Evolutionary conservation across 2,329 filamentous ascomycete species (phyloP), one percentile per base, ranked within the genome.

Genomic region (Aaosphaeria pasadenensis): DNA sequence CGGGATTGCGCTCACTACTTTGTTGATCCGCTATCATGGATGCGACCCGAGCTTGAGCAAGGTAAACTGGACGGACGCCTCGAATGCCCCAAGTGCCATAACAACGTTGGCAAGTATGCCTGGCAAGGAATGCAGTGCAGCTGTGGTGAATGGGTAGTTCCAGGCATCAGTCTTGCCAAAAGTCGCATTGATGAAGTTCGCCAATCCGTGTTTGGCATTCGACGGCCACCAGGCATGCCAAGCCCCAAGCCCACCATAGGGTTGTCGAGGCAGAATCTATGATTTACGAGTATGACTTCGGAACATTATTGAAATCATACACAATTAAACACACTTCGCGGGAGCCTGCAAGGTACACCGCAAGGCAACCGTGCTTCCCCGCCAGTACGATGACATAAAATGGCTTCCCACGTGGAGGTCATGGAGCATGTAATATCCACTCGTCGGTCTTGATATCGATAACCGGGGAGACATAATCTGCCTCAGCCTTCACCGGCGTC

Each of bases 91-190:
- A 87, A 86, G 62, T 99, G 94, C 70, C 83, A 82, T 42, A 84
- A 88, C 38, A 90, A 89, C 45, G 83, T 97, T 42, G 94, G 94
- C 36, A 88, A 94, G 60, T 99, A 96, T 66, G 88, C 92, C 45
- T 99, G 94, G 94, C 90, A 95, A 68, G 94, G 94, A 11, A 87
- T 96, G 79, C 85, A 85, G 67, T 99, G 94, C 74, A 94, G 85
- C 64, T 99, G 94, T 70, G 85, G 87, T 35, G 84, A 86, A 53
- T 97, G 94, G 92, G 80, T 96, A 24, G 88, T 91, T 44, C 92
- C 94, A 6, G 91, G 88, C 1, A 94, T 99, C 67, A 92, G 88
- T 52, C 76, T 97, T 52, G 86, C 90, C 46, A 88, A 86, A 69
- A 86, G 87, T 45, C 85, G 85, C 58, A 86, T 96, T 35, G 94